Evolutionary conservation across 169 alveolate species (phyloP).

Genomic region (Toxoplasma gondii): DNA sequence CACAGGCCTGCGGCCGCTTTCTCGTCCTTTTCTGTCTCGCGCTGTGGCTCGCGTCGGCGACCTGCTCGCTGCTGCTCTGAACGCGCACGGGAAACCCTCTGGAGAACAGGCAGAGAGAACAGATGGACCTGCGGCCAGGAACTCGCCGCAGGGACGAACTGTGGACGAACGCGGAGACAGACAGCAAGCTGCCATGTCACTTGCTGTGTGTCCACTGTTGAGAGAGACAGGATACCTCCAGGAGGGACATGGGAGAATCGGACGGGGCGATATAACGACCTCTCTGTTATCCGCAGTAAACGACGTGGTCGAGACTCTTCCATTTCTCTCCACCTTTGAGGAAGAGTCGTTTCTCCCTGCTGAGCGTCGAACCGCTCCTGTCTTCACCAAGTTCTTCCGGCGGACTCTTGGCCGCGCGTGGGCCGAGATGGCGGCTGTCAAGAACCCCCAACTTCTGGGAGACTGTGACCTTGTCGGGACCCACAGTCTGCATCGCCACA

Average conservation of each 20-base stretch:
- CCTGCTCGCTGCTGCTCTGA: neutral
- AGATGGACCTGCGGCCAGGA: neutral
- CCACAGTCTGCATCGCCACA: too few relatives aligned
- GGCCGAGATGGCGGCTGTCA: neutral
- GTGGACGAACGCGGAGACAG: too few relatives aligned
- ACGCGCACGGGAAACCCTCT: neutral
- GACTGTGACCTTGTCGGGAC: too few relatives aligned
- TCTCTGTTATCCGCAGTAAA: neutral
- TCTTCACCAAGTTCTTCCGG: neutral
- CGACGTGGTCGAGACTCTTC: neutral
- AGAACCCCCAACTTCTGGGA: neutral
- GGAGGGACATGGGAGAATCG: too few relatives aligned
- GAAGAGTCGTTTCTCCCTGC: neutral
- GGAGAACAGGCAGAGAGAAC: neutral
- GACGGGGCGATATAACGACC: neutral
- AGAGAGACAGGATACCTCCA: too few relatives aligned
- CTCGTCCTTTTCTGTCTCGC: constrained; percentile 7
- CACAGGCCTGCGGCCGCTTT: constrained; percentile 12
- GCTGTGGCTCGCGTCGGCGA: neutral
- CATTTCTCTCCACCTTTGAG: neutral
- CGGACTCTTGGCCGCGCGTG: neutral
- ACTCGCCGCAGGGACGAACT: too few relatives aligned
- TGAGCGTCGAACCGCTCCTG: neutral
- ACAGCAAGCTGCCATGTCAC: too few relatives aligned
- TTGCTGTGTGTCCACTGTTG: too few relatives aligned